These are phyloP conservation scores for Venturia carpophila DNA, from an alignment of 2,329 filamentous ascomycete genomes.

Conservation along the genomic window DNA sequence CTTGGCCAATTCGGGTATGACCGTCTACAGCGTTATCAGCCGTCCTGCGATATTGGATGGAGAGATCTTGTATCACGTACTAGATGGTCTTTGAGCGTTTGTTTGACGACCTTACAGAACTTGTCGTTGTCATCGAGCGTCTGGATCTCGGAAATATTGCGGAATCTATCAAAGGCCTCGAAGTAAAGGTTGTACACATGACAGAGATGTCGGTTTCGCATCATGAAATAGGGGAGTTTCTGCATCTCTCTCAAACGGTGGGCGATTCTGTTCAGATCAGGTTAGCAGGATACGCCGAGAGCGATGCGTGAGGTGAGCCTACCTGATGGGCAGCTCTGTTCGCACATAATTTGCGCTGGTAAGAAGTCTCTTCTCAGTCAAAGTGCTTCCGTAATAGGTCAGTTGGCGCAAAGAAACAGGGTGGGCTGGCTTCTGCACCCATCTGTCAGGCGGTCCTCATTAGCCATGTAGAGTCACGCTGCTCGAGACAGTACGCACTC, in stretches of 20 bases:
- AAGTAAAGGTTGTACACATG: constrained; percentile 97
- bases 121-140: constrained; percentile 82
- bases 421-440: constrained; percentile 83
- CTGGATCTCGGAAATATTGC: constrained; percentile 74
- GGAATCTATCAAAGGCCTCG: constrained; percentile 86
- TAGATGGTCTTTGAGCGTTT: constrained; percentile 70
- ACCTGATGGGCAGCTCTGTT: constrained; percentile 83
- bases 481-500: constrained; percentile 38
- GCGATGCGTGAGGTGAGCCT: constrained; percentile 21
- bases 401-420: constrained; percentile 96
- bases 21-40: constrained; percentile 47
- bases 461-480: background rate
- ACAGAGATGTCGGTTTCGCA: constrained; percentile 89
- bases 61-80: background rate
- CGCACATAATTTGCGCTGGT: constrained; percentile 97
- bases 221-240: constrained; percentile 87
- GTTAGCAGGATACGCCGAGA: background rate
- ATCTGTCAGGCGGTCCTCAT: constrained; percentile 46
- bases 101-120: constrained; percentile 72
- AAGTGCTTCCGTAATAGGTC: constrained; percentile 90
- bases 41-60: background rate
- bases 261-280: constrained; percentile 54
- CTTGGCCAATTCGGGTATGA: constrained; percentile 91
- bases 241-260: constrained; percentile 97
- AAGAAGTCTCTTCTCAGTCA: constrained; percentile 82